These are phyloP conservation scores for Raphidocelis subcapitata DNA, from an alignment of 139 green algal genomes.

Conservation along the genomic window DNA sequence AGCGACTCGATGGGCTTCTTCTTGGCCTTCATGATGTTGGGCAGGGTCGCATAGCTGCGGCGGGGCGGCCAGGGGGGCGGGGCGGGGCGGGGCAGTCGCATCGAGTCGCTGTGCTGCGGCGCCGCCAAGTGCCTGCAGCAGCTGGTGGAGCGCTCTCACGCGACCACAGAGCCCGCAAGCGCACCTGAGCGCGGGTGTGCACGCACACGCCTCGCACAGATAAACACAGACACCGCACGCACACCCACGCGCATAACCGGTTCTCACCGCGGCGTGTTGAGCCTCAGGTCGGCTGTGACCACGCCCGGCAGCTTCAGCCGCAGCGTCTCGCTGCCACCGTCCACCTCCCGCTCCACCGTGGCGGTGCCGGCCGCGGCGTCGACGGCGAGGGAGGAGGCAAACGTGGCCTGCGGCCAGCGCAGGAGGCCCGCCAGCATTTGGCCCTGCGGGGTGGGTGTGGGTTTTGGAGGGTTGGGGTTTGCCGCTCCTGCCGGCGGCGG, in stretches of 20 bases:
- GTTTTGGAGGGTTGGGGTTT: too few species aligned
- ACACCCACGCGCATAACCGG: neutral
- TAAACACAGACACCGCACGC: neutral
- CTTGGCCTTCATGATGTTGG: conserved; percentile 94
- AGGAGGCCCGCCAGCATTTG: conserved; percentile 92
- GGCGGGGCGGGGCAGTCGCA: too few species aligned
- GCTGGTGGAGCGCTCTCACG: too few species aligned
- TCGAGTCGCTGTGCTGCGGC: too few species aligned
- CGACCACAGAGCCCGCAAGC: too few species aligned
- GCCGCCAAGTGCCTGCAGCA: too few species aligned
- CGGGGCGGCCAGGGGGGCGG: neutral
- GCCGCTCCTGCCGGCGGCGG: too few species aligned
- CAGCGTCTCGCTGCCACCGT: conserved; percentile 81
- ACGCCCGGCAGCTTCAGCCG: conserved; percentile 79
- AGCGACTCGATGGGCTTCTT: conserved; percentile 79
- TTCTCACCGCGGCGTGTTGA: conserved; percentile 85
- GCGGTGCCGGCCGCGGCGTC: conserved; percentile 32
- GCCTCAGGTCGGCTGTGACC: conserved; percentile 87
- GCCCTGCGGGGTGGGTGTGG: conserved; percentile 52
- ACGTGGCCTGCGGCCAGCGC: conserved; percentile 91
- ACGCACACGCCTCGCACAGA: too few species aligned
- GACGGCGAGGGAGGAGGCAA: conserved; percentile 82
- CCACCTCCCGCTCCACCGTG: conserved; percentile 77
- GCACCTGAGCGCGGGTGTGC: too few species aligned
- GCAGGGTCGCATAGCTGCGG: conserved; percentile 84